Conservation (phyloP, 1,284 basidiomycete species). For the Pseudozyma sp. region DNA sequence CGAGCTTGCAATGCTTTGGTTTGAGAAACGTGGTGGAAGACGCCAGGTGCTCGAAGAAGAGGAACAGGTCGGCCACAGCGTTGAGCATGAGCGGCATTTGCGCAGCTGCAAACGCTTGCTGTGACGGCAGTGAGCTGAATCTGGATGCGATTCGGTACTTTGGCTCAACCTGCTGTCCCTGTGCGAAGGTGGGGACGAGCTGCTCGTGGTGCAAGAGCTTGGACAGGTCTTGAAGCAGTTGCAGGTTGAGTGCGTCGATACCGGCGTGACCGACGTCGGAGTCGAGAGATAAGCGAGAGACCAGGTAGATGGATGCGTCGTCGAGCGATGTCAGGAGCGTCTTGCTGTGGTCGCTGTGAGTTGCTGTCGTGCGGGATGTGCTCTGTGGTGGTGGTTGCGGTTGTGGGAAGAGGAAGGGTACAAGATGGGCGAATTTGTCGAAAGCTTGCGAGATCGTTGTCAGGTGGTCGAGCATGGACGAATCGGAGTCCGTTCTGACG, state of each 20-base stretch:
- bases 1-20: slow-evolving; percentile 13
- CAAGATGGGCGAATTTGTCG: slow-evolving; percentile 10
- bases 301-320: slow-evolving; percentile 37
- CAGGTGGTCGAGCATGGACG: not conserved
- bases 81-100: slow-evolving; percentile 30
- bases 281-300: slow-evolving; percentile 26
- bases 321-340: slow-evolving; percentile 15
- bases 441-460: slow-evolving; percentile 4
- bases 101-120: slow-evolving; percentile 21
- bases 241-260: slow-evolving; percentile 23
- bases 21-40: not conserved
- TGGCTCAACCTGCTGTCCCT: slow-evolving; percentile 10
- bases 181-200: slow-evolving; percentile 17
- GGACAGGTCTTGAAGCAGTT: slow-evolving; percentile 27
- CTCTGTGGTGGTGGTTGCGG: not conserved
- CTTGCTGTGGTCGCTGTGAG: slow-evolving; percentile 5
- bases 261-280: slow-evolving; percentile 19
- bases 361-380: no score
- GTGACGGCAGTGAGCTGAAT: slow-evolving; percentile 10
- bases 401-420: slow-evolving; percentile 27
- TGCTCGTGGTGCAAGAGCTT: slow-evolving; percentile 7
- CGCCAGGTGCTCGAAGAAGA: slow-evolving; percentile 18
- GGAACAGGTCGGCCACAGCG: slow-evolving; percentile 30
- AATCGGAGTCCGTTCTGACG: not conserved
- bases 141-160: slow-evolving; percentile 13